Evolutionary conservation across 2,329 filamentous ascomycete species (phyloP).

Genomic region (Colletotrichum sp.): DNA sequence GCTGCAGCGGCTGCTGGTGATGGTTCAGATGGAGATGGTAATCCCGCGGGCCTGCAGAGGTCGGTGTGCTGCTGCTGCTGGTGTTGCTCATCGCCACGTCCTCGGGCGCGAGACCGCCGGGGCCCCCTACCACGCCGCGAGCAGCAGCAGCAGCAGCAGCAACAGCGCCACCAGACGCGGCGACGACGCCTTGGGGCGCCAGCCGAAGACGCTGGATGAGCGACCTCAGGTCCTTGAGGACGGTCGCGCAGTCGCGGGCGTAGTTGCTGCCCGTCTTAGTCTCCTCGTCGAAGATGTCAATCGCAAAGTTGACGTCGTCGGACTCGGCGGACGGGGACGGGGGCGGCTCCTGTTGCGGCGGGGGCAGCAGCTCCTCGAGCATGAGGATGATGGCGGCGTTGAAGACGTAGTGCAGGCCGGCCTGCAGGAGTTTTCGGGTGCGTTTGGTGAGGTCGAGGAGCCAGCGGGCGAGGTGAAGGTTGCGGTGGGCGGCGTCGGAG

Average conservation of each 20-base stretch:
- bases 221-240: conserved; percentile 41
- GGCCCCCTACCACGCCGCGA: not conserved
- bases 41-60: not conserved
- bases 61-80: not conserved
- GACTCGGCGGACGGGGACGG: conserved; percentile 27
- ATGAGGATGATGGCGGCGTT: conserved; percentile 55
- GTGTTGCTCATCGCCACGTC: not conserved
- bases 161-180: not conserved
- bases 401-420: conserved; percentile 54
- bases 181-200: not conserved
- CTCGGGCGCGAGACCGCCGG: not conserved
- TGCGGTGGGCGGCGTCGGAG: conserved; percentile 48
- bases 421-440: conserved; percentile 45
- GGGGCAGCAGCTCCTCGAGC: conserved; percentile 47
- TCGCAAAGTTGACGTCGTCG: conserved; percentile 43
- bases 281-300: conserved; percentile 46
- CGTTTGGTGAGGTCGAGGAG: conserved; percentile 37
- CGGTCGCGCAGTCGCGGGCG: conserved; percentile 40
- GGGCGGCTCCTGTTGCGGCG: conserved; percentile 26
- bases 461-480: conserved; percentile 48
- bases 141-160: not conserved
- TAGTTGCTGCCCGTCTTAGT: conserved; percentile 41
- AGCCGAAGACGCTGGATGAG: conserved; percentile 39
- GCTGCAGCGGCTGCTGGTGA: not conserved
- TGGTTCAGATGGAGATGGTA: not conserved